Conservation (phyloP, 108 stramenopile genomes). For the Aurantiochytrium sp. region DNA sequence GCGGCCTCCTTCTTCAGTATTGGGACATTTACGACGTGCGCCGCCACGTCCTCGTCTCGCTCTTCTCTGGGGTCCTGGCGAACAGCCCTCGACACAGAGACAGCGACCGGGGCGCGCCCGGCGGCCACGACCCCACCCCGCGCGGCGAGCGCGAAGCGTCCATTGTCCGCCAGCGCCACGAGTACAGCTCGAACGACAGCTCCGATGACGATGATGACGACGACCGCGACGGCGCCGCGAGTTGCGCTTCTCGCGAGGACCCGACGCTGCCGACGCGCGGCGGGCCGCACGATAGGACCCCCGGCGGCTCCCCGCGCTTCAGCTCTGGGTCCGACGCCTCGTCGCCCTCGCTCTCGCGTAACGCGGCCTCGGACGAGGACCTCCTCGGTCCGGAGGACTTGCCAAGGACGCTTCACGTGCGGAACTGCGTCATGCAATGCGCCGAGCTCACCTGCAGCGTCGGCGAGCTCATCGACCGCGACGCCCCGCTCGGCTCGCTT, state of each 20-base stretch:
- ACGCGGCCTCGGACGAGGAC: neutral
- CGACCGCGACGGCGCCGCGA: too few species aligned
- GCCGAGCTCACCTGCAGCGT: neutral
- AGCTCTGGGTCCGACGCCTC: too few species aligned
- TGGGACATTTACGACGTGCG: constrained; percentile 20
- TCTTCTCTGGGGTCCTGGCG: constrained; percentile 4
- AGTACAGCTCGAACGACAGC: too few species aligned
- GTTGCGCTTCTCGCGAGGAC: too few species aligned
- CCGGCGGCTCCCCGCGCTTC: too few species aligned
- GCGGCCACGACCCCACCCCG: too few species aligned
- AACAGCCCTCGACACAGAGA: constrained; percentile 23
- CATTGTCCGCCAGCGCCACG: too few species aligned
- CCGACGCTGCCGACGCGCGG: too few species aligned
- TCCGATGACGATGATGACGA: too few species aligned
- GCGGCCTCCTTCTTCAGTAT: neutral
- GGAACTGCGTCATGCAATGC: neutral
- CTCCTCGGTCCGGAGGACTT: neutral
- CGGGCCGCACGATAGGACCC: too few species aligned
- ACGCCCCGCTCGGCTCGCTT: neutral
- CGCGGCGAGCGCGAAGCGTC: too few species aligned
- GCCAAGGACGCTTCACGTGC: neutral
- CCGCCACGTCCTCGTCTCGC: neutral
- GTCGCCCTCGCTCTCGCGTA: too few species aligned
- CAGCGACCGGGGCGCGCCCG: neutral
- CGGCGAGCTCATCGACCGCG: constrained; percentile 12